Evolutionary conservation across 176 grass and related monocot genomes (phyloP).

Genomic region (Cymbopogon citratus): DNA sequence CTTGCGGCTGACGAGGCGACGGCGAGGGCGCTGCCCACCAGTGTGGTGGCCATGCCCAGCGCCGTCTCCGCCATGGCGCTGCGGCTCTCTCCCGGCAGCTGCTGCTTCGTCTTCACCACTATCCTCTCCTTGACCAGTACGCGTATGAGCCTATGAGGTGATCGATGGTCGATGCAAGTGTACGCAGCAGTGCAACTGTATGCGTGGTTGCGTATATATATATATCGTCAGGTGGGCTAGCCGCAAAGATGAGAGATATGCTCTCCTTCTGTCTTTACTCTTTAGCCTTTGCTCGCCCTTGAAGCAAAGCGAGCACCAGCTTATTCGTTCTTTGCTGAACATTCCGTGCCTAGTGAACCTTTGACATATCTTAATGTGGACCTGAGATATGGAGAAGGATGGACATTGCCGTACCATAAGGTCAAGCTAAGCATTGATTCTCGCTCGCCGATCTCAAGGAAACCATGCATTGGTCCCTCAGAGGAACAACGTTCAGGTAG

Average conservation of each 20-base stretch:
- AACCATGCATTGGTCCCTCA: background rate
- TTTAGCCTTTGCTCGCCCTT: background rate
- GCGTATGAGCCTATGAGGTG: too few species aligned
- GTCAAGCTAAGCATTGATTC: background rate
- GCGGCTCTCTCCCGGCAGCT: background rate
- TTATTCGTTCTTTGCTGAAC: background rate
- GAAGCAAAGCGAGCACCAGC: background rate
- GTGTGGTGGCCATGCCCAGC: conserved; percentile 13
- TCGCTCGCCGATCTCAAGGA: background rate
- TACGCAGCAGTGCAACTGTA: too few species aligned
- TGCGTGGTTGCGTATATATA: too few species aligned
- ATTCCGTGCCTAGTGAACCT: background rate
- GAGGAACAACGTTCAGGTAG: too few species aligned
- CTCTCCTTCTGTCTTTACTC: too few species aligned
- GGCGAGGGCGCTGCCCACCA: background rate
- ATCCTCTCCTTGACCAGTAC: background rate
- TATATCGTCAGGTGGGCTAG: too few species aligned
- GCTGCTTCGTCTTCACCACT: background rate
- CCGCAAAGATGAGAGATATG: too few species aligned
- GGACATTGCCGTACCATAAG: too few species aligned
- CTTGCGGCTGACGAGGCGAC: background rate
- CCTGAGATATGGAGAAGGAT: too few species aligned
- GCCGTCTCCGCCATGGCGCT: conserved; percentile 2
- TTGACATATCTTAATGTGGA: too few species aligned
- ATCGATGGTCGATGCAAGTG: too few species aligned